Evolutionary conservation across 2,329 filamentous ascomycete species (phyloP), one percentile per base, ranked within the genome.

Genomic region (Aaosphaeria arxii): DNA sequence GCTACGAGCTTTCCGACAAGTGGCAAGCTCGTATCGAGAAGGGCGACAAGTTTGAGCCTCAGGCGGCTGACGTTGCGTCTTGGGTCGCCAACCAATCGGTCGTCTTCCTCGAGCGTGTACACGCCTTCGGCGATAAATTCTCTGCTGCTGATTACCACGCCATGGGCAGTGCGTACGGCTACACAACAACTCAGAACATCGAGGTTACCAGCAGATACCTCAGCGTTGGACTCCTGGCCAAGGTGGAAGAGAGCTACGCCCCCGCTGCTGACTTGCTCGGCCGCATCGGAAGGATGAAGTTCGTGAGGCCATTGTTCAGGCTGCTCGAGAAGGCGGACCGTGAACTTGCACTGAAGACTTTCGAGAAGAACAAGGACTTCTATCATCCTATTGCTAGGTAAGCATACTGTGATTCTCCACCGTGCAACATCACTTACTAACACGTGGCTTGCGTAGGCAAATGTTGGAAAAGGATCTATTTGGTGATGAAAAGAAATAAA

Each of bases 281-380:
- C 31, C 79, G 80, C 45, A 91, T 96, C 28, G 94, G 94, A 9
- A 79, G 94, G 48, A 97, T 99, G 94, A 97, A 97, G 80, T 97
- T 92, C 71, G 92, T 97, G 50, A 79, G 92, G 42, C 90, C 92
- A 24, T 73, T 97, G 63, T 96, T 87, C 74, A 81, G 87, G 52
- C 80, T 83, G 43, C 74, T 99, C 57, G 86, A 87, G 62, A 84
- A 85, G 67, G 82, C 88, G 36, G 86, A 96, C 72, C 77, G 83
- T 42, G 75, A 84, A 29, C 71, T 95, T 61, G 92, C 94, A 0
- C 71, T 92, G 45, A 77, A 84, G 67, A 95, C 91, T 0, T 96
- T 96, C 72, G 82, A 88, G 73, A 87, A 87, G 79, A 87, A 96
- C 69, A 88, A 81, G 71, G 86, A 91, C 53, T 97, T 97, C 66